phyloP scores from a whole-genome alignment of 768 basidiomycete species.

The Lyophyllum semitale region DNA sequence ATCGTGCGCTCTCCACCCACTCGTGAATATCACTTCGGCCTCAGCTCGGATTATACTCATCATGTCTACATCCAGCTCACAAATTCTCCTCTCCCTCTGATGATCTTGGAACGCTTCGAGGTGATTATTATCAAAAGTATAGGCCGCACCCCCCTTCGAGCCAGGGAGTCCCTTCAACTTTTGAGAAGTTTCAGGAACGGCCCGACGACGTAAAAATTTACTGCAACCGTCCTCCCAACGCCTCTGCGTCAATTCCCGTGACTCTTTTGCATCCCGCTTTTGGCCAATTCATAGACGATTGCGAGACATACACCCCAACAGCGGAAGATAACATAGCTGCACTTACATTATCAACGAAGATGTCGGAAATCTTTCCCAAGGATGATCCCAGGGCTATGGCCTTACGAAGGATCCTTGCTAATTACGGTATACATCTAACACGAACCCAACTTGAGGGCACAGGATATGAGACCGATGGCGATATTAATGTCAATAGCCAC shows the following conservation, averaged over 20 bases:
- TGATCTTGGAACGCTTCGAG: background rate
- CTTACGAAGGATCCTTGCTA: background rate
- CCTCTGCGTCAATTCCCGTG: background rate
- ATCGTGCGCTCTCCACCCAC: background rate
- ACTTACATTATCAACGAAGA: background rate
- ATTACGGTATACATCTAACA: background rate
- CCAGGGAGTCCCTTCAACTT: background rate
- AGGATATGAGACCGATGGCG: background rate
- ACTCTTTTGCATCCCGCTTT: background rate
- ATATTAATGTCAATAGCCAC: background rate
- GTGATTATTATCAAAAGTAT: background rate
- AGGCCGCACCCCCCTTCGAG: background rate
- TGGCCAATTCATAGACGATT: background rate
- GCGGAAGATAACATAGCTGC: background rate
- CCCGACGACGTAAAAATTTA: background rate
- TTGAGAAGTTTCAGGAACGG: background rate
- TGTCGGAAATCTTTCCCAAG: background rate
- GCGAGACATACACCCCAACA: background rate
- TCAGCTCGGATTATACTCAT: background rate
- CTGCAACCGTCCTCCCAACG: background rate
- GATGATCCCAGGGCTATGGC: too few relatives aligned
- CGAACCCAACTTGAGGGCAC: background rate
- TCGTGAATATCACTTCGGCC: background rate
- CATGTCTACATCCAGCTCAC: background rate
- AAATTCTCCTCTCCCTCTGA: background rate